Conservation (phyloP, 2,329 filamentous ascomycete genomes). For the Colletotrichum caudatum region DNA sequence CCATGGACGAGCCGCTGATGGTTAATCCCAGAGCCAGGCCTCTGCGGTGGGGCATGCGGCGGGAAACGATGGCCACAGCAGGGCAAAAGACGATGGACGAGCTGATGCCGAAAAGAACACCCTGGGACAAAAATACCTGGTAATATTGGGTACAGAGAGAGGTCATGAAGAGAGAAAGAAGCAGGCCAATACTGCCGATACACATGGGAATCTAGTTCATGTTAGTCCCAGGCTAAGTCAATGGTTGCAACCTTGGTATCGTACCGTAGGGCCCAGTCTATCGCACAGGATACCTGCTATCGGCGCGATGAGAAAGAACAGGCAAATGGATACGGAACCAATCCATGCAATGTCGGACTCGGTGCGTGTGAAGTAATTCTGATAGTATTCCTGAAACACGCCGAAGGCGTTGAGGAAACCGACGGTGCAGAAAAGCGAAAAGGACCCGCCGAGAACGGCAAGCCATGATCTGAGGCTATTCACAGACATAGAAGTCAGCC, state of each 20-base stretch:
- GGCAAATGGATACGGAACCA: slow-evolving; percentile 59
- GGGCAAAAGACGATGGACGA: slow-evolving; percentile 56
- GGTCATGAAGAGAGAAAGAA: slow-evolving; percentile 36
- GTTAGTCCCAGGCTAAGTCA: slow-evolving; percentile 49
- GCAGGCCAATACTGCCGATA: slow-evolving; percentile 56
- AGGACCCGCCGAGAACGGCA: slow-evolving; percentile 42
- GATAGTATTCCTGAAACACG: slow-evolving; percentile 66
- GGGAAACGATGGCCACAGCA: slow-evolving; percentile 48
- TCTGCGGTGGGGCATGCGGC: slow-evolving; percentile 49
- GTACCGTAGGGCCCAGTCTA: slow-evolving; percentile 50
- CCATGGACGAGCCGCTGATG: slow-evolving; percentile 48
- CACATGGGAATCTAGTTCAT: slow-evolving; percentile 58
- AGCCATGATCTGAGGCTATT: slow-evolving; percentile 42
- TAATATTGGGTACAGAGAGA: slow-evolving; percentile 51
- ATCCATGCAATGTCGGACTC: slow-evolving; percentile 55
- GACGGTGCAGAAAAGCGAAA: slow-evolving; percentile 45
- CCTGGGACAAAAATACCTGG: slow-evolving; percentile 59
- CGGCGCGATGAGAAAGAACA: slow-evolving; percentile 52
- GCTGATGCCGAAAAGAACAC: slow-evolving; percentile 59
- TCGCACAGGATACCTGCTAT: slow-evolving; percentile 56
- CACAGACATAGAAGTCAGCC: neutral
- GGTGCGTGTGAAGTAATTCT: slow-evolving; percentile 45
- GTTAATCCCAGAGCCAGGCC: slow-evolving; percentile 51
- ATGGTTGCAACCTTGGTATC: slow-evolving; percentile 58
- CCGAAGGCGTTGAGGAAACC: slow-evolving; percentile 48